Conservation (phyloP, 1,139 yeast genomes). For the Scheffersomyces illinoinensis region DNA sequence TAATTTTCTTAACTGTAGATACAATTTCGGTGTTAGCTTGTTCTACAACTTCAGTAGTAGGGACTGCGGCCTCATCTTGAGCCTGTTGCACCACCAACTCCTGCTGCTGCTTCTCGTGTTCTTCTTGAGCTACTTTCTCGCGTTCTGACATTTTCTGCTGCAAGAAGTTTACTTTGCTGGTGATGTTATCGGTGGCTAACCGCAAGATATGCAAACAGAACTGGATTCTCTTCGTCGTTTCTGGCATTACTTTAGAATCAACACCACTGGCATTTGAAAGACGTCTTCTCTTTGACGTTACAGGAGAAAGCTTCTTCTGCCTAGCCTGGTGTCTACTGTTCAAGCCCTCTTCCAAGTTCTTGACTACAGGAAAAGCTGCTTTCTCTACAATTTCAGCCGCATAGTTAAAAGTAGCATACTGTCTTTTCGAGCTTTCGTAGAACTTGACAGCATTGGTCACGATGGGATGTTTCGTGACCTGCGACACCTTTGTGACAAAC, state of each 20-base stretch:
- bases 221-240: slow-evolving; percentile 68
- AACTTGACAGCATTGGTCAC: slow-evolving; percentile 61
- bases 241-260: slow-evolving; percentile 23
- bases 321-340: slow-evolving; percentile 39
- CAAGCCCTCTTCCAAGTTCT: slow-evolving; percentile 48
- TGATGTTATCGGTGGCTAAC: slow-evolving; percentile 73
- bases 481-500: slow-evolving; percentile 44
- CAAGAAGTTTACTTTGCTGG: slow-evolving; percentile 59
- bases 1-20: slow-evolving; percentile 85
- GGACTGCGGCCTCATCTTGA: slow-evolving; percentile 8
- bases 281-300: slow-evolving; percentile 24
- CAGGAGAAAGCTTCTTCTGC: slow-evolving; percentile 11
- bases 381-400: slow-evolving; percentile 69
- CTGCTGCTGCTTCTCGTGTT: slow-evolving; percentile 18
- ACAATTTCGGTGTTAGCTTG: slow-evolving; percentile 80
- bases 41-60: slow-evolving; percentile 25
- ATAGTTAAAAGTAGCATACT: slow-evolving; percentile 59
- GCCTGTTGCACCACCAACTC: slow-evolving; percentile 5
- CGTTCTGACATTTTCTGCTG: slow-evolving; percentile 43
- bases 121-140: slow-evolving; percentile 16
- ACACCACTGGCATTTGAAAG: slow-evolving; percentile 6
- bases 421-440: slow-evolving; percentile 56
- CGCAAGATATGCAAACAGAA: slow-evolving; percentile 73
- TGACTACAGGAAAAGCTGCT: slow-evolving; percentile 60
- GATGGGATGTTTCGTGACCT: slow-evolving; percentile 47